These are phyloP conservation scores for Dimocarpus longan DNA, from an alignment of 345 rosid species.

Conservation along the genomic window DNA sequence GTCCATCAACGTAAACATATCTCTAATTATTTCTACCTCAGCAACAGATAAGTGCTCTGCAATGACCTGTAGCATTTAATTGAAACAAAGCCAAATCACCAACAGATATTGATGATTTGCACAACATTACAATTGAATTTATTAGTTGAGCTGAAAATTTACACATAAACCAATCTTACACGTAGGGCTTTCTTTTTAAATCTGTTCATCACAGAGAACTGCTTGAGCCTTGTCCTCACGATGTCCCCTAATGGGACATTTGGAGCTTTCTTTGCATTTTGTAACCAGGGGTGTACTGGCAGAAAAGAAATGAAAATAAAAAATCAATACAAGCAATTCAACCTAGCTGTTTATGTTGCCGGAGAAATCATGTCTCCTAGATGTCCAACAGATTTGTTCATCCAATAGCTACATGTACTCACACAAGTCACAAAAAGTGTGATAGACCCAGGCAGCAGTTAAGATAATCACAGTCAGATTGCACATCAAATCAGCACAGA, in stretches of 20 bases:
- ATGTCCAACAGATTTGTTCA: neutral
- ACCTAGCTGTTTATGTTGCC: neutral
- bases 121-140: neutral
- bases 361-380: neutral
- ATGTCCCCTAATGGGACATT: conserved; percentile 97
- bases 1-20: conserved; percentile 92
- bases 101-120: conserved; percentile 1
- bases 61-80: conserved; percentile 67
- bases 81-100: conserved; percentile 13
- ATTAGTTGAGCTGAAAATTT: conserved; percentile 8
- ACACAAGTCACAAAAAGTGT: neutral
- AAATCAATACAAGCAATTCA: conserved; percentile 7
- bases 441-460: neutral
- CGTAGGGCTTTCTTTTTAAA: conserved; percentile 92
- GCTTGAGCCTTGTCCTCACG: conserved; percentile 90
- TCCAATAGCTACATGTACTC: neutral
- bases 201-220: conserved; percentile 94
- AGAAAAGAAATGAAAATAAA: conserved; percentile 20
- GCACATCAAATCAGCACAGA: neutral
- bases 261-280: conserved; percentile 91
- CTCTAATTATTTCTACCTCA: conserved; percentile 92
- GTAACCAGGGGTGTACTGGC: conserved; percentile 92
- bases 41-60: conserved; percentile 85
- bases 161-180: conserved; percentile 41
- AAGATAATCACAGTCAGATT: neutral